Base-by-base conservation (phyloP, 164 flowering plant species). In the Nymphaea colorata region DNA sequence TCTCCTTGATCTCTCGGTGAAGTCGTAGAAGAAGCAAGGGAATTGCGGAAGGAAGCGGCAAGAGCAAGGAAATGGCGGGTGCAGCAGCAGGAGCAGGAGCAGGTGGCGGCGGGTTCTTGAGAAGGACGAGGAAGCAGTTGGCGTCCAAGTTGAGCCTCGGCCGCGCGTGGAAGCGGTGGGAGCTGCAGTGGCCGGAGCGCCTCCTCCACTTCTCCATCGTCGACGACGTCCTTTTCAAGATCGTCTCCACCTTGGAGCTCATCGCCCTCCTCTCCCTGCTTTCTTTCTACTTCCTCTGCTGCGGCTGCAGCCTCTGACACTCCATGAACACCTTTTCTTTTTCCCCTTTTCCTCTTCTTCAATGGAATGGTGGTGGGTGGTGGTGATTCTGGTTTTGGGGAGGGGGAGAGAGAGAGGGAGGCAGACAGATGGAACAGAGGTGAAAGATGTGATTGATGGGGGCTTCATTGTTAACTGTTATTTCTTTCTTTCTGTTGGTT, bases 201-300 rank as follows among this genome's bases (percentile, higher is more conserved):
- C 53, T 44, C 25, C 57, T 78, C 43, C 67, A 70, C 41, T 11
- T 75, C 10, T 74, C 76, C 2, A 4, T 78, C 64, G 45, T 72
- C 7, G 86, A 82, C 42, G 78, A 73, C 59, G 17, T 83, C 41
- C 73, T 83, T 6, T 83, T 80, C 71, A 83, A 71, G 71, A 71
- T 83, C 25, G 45, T 80, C 41, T 81, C 79, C 15, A 76, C 77
- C 5, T 73, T 77, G 10, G 87, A 83, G 64, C 78, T 79, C 8
- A 67, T 83, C 61, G 69, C 80, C 41, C 82, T 83, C 15, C 64
- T 81, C 59, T 66, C 79, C 42, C 68, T 70, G 4, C 81, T 83
- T 68, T 78, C 81, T 66, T 74, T 78, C 75, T 81, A 75, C 77
- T 81, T 57, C 73, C 72, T 76, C 60, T 79, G 80, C 64, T 83